Evolutionary conservation across 148 eudicot species (phyloP), one percentile per base, ranked within the genome.

Genomic region (Persicaria maculosa): DNA sequence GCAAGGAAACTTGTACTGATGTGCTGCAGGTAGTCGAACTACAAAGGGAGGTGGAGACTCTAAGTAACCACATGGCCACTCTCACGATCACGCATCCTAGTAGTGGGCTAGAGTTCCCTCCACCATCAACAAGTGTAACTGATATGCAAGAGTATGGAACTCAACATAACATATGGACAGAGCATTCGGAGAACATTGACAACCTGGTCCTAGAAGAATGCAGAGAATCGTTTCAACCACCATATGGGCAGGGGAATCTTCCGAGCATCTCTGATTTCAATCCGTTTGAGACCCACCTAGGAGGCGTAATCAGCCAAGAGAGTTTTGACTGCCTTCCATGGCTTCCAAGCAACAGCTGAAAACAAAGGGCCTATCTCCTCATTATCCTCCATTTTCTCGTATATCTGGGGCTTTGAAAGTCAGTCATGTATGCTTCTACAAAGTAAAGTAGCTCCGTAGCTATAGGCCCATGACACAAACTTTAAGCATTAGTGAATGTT

Each of bases 1-100:
- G 40, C 40, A 31, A 31, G 40, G 40, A 31, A 31, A 31, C 40
- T 31, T 31, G 40, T 17, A 45, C 9, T 59, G 53, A 20, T 22
- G 64, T 68, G 72, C n/a, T 76, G 75, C 82, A 92, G 97, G 94
- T 90, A 40, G 88, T 85, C 44, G 75, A 81, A 74, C 79, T 92
- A 8, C 89, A 86, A 78, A 88, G 88, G 77, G 97, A 90, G 84
- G 87, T 90, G 50, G 83, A 85, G 36, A 78, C 47, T 11, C 72
- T 86, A 5, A 89, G 78, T 70, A 86, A 58, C 50, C 86, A 86
- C 20, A 82, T 92, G 79, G 89, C 81, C 16, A 86, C 58, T 72
- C 70, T 65, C 2, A 17, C 70, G 7, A 65, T 6, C 47, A 40
- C 7, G 0, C 14, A 12, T 43, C 47, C 70, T 65, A 40, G 20